Evolutionary conservation across 176 grass and related monocot species (phyloP), one percentile per base, ranked within the genome.

Genomic region (Pontederia paniculata): DNA sequence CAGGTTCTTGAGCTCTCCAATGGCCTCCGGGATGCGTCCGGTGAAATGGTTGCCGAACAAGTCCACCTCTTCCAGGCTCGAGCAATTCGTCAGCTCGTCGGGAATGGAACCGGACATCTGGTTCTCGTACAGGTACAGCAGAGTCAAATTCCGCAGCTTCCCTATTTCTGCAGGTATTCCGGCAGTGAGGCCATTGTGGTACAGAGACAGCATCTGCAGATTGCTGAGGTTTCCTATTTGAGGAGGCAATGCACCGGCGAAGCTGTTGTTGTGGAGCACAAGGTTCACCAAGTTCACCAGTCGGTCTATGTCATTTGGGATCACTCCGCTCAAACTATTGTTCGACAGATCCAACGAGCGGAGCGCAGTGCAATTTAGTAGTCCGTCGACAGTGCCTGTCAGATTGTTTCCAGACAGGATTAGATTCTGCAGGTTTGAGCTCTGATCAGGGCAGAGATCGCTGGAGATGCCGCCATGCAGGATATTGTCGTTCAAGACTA

Each of bases 21-120:
- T 91, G 42, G 43, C 75, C 12, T 79, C 69, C 20, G 83, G 93
- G 57, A 98, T 91, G 1, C 22, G 1, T 0, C 86, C 93, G 13
- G 31, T 72, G 64, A 98, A 91, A 22, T 82, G 83, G 55, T 98
- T 98, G 25, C 93, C 86, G 44, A 91, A 98, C 70, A 98, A 91
- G 72, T 98, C 93, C 15, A 88, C 65, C 67, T 98, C 80, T 52
- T 98, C 80, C 77, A 98, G 77, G 68, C 80, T 88, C 23, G 74
- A 65, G 63, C 93, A 97, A 65, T 80, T 80, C 45, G 83, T 77
- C 6, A 98, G 28, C 72, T 88, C 83, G 3, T 55, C 52, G 6
- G 83, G 93, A 47, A 98, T 98, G 44, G 2, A 42, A 14, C 93
- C 93, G 0, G 77, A 68, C 86, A 97, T 90, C 74, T 90, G 80